Conservation (phyloP, 257 asterid genomes). For the Solanum lycopersicoides region DNA sequence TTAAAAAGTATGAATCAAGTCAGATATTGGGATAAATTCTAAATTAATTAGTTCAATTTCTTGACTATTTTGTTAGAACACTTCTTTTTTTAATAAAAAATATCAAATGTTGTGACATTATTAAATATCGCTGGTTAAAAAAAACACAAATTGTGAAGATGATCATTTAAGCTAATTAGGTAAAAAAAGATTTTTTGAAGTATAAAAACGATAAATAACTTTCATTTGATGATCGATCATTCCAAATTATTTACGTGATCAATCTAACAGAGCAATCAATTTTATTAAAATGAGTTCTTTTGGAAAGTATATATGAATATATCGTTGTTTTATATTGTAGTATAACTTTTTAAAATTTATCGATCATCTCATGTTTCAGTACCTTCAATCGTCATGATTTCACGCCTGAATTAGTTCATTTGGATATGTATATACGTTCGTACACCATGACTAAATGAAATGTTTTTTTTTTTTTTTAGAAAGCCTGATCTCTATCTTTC, state of each 20-base stretch:
- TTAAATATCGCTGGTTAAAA: not conserved
- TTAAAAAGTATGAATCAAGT: too few species aligned
- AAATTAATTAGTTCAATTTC: not conserved
- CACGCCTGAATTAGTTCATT: not conserved
- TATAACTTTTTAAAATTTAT: too few species aligned
- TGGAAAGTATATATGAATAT: too few species aligned
- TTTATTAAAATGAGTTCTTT: too few species aligned
- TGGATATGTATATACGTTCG: not conserved
- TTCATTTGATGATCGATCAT: not conserved
- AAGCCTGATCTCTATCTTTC: too few species aligned
- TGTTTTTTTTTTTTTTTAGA: not conserved
- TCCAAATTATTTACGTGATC: not conserved
- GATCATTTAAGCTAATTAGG: not conserved
- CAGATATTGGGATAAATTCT: not conserved
- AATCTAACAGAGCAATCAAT: not conserved
- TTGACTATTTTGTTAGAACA: not conserved
- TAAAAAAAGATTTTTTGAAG: not conserved
- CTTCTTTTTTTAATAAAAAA: not conserved
- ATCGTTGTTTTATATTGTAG: too few species aligned
- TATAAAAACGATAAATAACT: not conserved
- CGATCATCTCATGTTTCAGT: too few species aligned
- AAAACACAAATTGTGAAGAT: not conserved
- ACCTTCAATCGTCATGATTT: not conserved
- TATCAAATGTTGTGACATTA: not conserved
- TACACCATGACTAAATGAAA: not conserved